Evolutionary conservation across 805 yeast genomes (phyloP).

Genomic region (Myxozyma nipponensis): DNA sequence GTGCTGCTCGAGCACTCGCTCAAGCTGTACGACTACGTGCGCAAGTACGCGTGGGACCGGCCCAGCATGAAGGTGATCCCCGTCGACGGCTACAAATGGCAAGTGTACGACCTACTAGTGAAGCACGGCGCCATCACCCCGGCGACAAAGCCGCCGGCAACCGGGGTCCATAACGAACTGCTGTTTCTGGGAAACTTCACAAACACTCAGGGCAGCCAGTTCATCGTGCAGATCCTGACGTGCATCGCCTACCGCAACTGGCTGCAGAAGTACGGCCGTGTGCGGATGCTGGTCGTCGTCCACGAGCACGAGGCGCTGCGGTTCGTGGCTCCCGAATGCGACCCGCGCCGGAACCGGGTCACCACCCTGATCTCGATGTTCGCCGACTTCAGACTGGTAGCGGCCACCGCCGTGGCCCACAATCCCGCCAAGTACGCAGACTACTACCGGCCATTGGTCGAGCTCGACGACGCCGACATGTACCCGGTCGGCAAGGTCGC

Average conservation of each 20-base stretch:
- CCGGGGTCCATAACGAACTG: slow-evolving; percentile 50
- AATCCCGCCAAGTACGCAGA: slow-evolving; percentile 7
- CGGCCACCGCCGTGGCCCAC: slow-evolving; percentile 39
- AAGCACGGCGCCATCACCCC: slow-evolving; percentile 46
- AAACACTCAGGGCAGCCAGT: slow-evolving; percentile 56
- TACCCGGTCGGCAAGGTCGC: slow-evolving; percentile 40
- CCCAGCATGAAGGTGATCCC: slow-evolving; percentile 27
- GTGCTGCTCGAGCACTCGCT: neutral
- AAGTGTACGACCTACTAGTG: slow-evolving; percentile 48
- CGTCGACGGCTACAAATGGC: slow-evolving; percentile 68
- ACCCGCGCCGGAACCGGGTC: slow-evolving; percentile 54
- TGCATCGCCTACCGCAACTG: slow-evolving; percentile 69
- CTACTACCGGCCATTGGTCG: neutral
- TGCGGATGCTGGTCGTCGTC: slow-evolving; percentile 68
- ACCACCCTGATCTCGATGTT: slow-evolving; percentile 63
- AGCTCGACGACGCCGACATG: slow-evolving; percentile 7
- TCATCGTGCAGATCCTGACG: slow-evolving; percentile 68
- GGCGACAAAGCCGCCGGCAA: slow-evolving; percentile 35
- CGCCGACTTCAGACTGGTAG: slow-evolving; percentile 56
- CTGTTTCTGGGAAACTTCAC: slow-evolving; percentile 59
- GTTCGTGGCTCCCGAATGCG: slow-evolving; percentile 57
- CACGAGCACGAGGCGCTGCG: slow-evolving; percentile 53
- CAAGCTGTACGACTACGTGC: neutral
- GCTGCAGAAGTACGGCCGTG: slow-evolving; percentile 69
- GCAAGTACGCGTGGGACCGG: neutral